Conservation (phyloP, 305 asterid species). For the Fraxinus nigra region DNA sequence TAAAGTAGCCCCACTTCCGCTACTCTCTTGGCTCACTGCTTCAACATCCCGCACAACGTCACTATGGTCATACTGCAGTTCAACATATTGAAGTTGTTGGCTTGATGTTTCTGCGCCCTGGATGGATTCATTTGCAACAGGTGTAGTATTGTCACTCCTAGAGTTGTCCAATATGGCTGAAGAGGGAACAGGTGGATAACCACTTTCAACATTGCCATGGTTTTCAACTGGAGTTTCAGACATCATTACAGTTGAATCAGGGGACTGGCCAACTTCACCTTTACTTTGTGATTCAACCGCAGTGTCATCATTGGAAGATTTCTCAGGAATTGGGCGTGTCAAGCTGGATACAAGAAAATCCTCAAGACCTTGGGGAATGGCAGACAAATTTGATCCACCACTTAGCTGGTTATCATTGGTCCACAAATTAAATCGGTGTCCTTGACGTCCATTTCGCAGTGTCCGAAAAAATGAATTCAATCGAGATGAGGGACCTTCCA, state of each 20-base stretch:
- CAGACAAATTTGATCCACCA: constrained; percentile 68
- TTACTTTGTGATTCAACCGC: constrained; percentile 49
- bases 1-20: constrained; percentile 96
- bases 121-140: constrained; percentile 42
- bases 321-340: constrained; percentile 66
- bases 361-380: constrained; percentile 89
- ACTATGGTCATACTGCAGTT: constrained; percentile 67
- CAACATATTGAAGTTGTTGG: constrained; percentile 58
- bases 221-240: constrained; percentile 42
- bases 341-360: constrained; percentile 79
- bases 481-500: constrained; percentile 64
- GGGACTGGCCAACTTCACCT: constrained; percentile 39
- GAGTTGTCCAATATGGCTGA: constrained; percentile 44
- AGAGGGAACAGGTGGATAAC: constrained; percentile 45
- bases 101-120: constrained; percentile 55
- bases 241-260: constrained; percentile 51
- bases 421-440: constrained; percentile 84
- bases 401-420: constrained; percentile 64
- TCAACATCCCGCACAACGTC: constrained; percentile 84
- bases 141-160: constrained; percentile 34
- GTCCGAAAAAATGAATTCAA: constrained; percentile 82
- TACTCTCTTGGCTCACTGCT: constrained; percentile 98
- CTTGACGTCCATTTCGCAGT: constrained; percentile 84
- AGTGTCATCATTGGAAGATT: constrained; percentile 41
- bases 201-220: constrained; percentile 39